phyloP scores from a whole-genome alignment of 768 basidiomycete species.

The Russula virescens region DNA sequence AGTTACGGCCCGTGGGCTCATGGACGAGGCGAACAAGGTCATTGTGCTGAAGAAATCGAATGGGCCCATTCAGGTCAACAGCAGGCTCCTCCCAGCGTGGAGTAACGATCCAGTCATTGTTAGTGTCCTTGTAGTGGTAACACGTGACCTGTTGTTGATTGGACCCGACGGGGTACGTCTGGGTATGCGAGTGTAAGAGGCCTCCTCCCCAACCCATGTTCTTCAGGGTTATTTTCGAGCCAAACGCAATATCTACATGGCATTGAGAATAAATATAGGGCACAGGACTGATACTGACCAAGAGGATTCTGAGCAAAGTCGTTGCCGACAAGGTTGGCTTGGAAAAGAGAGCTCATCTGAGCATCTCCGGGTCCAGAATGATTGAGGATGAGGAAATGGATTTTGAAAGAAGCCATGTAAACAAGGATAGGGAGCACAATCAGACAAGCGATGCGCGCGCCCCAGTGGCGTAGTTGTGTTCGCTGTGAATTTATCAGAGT shows the following conservation, averaged over 20 bases:
- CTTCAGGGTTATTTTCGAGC: conserved; percentile 88
- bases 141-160: conserved; percentile 96
- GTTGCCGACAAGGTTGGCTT: conserved; percentile 91
- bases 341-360: conserved; percentile 98
- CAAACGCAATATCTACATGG: conserved; percentile 71
- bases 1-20: conserved; percentile 74
- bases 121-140: conserved; percentile 98
- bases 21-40: conserved; percentile 82
- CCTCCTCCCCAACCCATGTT: conserved; percentile 99
- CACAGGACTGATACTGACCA: conserved; percentile 39
- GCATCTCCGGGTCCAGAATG: conserved; percentile 95
- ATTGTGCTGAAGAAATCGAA: conserved; percentile 69
- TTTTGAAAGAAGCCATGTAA: conserved; percentile 92
- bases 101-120: conserved; percentile 85
- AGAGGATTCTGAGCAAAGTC: conserved; percentile 90
- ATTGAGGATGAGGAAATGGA: conserved; percentile 92
- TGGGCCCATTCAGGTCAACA: conserved; percentile 58
- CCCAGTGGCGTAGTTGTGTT: conserved; percentile 88
- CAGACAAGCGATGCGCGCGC: conserved; percentile 74
- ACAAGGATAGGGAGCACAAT: conserved; percentile 88
- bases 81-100: conserved; percentile 74
- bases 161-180: conserved; percentile 88
- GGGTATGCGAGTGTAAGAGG: conserved; percentile 93
- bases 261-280: background rate
- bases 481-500: conserved; percentile 43